Evolutionary conservation across 768 basidiomycete species (phyloP).

Genomic region (Trametes meyenii): DNA sequence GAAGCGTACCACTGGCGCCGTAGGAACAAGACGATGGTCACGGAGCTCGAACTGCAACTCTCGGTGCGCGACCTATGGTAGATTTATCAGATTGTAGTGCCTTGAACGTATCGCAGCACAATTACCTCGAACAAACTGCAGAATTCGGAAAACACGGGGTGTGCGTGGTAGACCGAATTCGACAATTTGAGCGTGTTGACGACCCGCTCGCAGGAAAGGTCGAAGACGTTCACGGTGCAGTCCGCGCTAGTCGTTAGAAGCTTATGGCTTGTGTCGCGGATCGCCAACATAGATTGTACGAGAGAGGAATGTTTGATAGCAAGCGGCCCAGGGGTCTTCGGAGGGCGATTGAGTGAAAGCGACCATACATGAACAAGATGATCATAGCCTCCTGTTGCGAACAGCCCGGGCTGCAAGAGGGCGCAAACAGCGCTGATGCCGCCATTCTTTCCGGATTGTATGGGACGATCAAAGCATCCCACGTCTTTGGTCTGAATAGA

Average conservation of each 20-base stretch:
- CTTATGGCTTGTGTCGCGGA: constrained; percentile 50
- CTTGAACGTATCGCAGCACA: neutral
- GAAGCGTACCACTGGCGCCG: constrained; percentile 44
- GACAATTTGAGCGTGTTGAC: constrained; percentile 44
- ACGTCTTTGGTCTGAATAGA: constrained; percentile 10
- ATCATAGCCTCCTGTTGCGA: constrained; percentile 54
- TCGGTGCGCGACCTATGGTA: constrained; percentile 46
- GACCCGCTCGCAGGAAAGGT: constrained; percentile 49
- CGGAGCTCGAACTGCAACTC: constrained; percentile 58
- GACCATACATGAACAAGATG: constrained; percentile 53
- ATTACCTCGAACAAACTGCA: constrained; percentile 50
- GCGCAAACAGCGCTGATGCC: constrained; percentile 48
- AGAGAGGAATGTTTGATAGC: constrained; percentile 46
- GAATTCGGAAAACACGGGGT: constrained; percentile 40
- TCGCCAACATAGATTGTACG: constrained; percentile 47
- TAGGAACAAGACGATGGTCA: constrained; percentile 45
- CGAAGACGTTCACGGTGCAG: constrained; percentile 47
- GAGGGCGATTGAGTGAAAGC: constrained; percentile 32
- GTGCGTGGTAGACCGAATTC: constrained; percentile 48
- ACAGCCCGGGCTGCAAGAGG: constrained; percentile 44
- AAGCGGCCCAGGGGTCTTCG: constrained; percentile 36
- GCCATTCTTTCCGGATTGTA: constrained; percentile 34
- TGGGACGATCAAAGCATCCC: constrained; percentile 15
- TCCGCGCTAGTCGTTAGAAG: constrained; percentile 52
- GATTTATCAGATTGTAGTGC: neutral